phyloP scores from a whole-genome alignment of 1,139 yeast species.

The Zygosaccharomyces pseudobailii region DNA sequence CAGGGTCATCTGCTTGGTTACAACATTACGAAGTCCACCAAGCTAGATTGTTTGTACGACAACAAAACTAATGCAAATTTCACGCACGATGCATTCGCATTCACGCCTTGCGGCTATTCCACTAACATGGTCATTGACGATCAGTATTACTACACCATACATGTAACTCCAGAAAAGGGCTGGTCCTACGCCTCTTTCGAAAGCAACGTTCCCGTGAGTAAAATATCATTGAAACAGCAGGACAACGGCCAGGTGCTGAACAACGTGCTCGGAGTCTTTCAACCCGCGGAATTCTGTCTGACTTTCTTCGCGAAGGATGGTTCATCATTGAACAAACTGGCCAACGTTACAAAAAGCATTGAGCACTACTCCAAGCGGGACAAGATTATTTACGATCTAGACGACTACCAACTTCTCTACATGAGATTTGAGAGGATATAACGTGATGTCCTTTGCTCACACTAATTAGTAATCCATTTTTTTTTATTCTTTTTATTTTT shows the following conservation, averaged over 20 bases:
- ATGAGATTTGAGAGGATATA: constrained; percentile 31
- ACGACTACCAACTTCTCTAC: constrained; percentile 46
- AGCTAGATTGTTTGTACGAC: constrained; percentile 55
- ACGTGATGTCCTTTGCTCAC: background rate
- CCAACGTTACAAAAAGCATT: constrained; percentile 33
- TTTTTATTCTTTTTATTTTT: no score
- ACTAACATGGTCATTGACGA: constrained; percentile 70
- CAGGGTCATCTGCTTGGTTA: constrained; percentile 76
- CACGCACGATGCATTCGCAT: constrained; percentile 83
- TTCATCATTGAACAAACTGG: constrained; percentile 39
- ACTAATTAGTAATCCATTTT: no score
- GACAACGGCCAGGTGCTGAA: constrained; percentile 48
- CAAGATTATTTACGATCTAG: constrained; percentile 65
- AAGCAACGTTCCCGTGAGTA: constrained; percentile 58
- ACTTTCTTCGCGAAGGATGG: constrained; percentile 46
- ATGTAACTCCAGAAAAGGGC: constrained; percentile 88
- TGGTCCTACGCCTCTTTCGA: constrained; percentile 98
- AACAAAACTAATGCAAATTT: constrained; percentile 30
- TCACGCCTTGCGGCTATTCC: constrained; percentile 94
- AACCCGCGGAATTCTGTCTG: constrained; percentile 72
- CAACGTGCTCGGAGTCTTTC: constrained; percentile 59
- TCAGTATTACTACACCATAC: constrained; percentile 78
- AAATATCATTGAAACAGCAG: constrained; percentile 32
- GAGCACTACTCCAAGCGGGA: constrained; percentile 63
- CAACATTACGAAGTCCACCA: constrained; percentile 57